A percentile compares a stretch with the other conserved stretches of the same genome.
Evolutionary conservation across 129 eudicot genomes (phyloP).

Genomic region (Sambucus nigra): DNA sequence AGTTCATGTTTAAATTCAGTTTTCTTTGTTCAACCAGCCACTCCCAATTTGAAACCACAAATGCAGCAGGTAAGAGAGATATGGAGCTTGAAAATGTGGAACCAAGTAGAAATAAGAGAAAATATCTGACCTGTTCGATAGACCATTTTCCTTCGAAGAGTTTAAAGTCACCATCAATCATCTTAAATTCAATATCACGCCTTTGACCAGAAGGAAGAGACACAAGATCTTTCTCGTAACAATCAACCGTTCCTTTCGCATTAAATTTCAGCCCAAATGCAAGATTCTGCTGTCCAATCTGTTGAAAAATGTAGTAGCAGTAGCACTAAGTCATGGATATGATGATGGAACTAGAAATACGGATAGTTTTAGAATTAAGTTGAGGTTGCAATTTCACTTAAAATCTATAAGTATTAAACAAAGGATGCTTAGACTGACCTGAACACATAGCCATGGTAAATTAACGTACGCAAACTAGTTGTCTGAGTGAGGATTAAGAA

Average conservation of each 20-base stretch:
- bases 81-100: background rate
- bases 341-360: background rate
- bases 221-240: constrained; percentile 61
- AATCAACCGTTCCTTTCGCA: constrained; percentile 75
- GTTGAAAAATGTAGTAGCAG: constrained; percentile 12
- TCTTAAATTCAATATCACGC: constrained; percentile 77
- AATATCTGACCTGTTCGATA: constrained; percentile 51
- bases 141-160: constrained; percentile 82
- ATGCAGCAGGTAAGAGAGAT: background rate
- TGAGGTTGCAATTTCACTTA: background rate
- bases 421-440: too few species aligned
- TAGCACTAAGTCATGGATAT: background rate
- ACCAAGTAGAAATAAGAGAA: background rate
- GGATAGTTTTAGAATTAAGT: background rate
- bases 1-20: too few species aligned
- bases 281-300: constrained; percentile 76
- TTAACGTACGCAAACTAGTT: too few species aligned
- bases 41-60: background rate
- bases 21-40: too few species aligned
- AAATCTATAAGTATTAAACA: background rate
- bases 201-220: constrained; percentile 39
- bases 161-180: constrained; percentile 82
- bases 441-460: too few species aligned
- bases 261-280: constrained; percentile 75
- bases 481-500: too few species aligned